Percentiles rank a stretch among this genome's conserved stretches.
Conservation (phyloP, 1,139 yeast genomes). For the Spencermartinsiella ligniputridi region DNA sequence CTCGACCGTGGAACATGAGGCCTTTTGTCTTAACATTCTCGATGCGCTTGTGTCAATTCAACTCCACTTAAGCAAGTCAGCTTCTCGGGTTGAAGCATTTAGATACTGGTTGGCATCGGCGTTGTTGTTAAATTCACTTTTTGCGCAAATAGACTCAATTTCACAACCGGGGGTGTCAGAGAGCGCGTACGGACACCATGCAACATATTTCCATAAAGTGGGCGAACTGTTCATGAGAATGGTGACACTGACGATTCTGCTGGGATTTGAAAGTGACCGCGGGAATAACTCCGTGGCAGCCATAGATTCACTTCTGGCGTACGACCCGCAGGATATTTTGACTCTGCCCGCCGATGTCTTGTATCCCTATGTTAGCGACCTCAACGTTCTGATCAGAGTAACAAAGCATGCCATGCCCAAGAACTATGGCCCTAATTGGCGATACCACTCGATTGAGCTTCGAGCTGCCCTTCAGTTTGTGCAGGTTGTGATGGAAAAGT, state of each 20-base stretch:
- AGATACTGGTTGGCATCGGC: slow-evolving; percentile 3
- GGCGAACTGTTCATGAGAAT: neutral
- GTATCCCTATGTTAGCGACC: neutral
- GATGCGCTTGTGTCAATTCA: neutral
- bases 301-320: slow-evolving; percentile 2
- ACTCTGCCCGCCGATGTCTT: neutral
- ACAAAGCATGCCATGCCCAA: neutral
- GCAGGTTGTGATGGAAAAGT: neutral
- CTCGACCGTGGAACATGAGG: slow-evolving; percentile 1
- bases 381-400: neutral
- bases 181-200: neutral
- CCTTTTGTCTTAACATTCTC: neutral
- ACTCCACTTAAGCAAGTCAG: neutral
- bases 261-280: neutral
- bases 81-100: neutral
- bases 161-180: neutral
- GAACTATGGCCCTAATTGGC: neutral
- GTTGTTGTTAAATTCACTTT: neutral
- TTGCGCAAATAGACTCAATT: neutral
- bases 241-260: neutral
- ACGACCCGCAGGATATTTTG: neutral
- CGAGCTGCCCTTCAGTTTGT: neutral
- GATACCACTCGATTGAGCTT: neutral
- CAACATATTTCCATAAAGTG: neutral
- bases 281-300: neutral